Conservation (phyloP, 2,329 filamentous ascomycete genomes). For the Emmonsiellopsis sp. region DNA sequence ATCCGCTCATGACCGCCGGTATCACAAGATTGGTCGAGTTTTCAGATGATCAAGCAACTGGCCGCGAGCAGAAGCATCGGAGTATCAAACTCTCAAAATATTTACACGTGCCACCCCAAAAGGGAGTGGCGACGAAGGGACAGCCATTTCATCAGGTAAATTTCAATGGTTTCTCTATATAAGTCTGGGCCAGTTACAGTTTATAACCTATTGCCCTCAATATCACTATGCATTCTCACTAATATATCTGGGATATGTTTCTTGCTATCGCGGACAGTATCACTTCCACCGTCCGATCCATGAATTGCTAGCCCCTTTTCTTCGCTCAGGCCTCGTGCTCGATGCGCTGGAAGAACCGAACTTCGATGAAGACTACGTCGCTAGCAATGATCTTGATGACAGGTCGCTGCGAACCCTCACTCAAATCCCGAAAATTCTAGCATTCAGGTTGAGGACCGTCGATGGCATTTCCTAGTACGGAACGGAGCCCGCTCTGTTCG, state of each 20-base stretch:
- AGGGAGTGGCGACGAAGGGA: constrained; percentile 28
- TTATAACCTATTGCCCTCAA: too few relatives aligned
- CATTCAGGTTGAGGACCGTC: constrained; percentile 22
- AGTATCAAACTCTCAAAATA: constrained; percentile 36
- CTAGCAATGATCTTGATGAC: constrained; percentile 1
- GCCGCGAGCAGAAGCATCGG: constrained; percentile 26
- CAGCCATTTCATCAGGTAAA: constrained; percentile 30
- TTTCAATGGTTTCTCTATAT: background rate
- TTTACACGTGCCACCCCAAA: constrained; percentile 32
- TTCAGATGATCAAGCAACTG: constrained; percentile 27
- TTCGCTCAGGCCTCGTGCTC: constrained; percentile 33
- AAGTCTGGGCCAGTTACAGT: too few relatives aligned
- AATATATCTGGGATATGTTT: background rate
- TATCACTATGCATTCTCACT: background rate
- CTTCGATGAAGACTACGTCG: constrained; percentile 27
- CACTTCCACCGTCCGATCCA: constrained; percentile 41
- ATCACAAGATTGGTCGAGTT: constrained; percentile 33
- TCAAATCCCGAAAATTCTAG: constrained; percentile 13
- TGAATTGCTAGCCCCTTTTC: constrained; percentile 38
- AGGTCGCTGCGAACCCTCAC: constrained; percentile 9
- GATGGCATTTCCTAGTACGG: background rate
- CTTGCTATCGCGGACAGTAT: constrained; percentile 10
- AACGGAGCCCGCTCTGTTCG: background rate
- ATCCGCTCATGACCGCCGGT: constrained; percentile 43
- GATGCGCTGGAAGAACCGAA: constrained; percentile 42